These are phyloP conservation scores for Sarocladium kiliense DNA, from an alignment of 2,329 filamentous ascomycete species.

Conservation along the genomic window DNA sequence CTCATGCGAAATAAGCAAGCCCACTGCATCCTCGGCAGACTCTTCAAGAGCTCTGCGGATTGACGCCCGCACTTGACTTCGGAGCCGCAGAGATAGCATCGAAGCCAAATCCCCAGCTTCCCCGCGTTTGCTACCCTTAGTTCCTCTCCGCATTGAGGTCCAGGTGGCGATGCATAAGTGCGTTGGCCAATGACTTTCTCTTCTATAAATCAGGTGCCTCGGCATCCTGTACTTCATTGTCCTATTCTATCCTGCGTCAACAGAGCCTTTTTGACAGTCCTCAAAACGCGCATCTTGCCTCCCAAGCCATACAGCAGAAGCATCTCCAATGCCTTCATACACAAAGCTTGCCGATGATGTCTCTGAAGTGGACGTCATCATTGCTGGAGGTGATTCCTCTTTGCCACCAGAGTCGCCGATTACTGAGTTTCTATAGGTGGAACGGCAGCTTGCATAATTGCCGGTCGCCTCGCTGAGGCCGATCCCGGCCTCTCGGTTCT, in stretches of 20 bases:
- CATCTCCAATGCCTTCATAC: slow-evolving; percentile 22
- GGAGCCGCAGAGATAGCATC: background rate
- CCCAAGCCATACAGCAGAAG: no score
- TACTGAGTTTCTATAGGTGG: slow-evolving; percentile 28
- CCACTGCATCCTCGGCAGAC: no score
- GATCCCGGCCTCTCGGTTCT: slow-evolving; percentile 43
- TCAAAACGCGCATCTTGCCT: background rate
- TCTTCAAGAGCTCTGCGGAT: background rate
- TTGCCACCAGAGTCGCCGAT: background rate
- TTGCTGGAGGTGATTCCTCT: slow-evolving; percentile 36
- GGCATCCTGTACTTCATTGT: no score
- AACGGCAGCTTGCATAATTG: slow-evolving; percentile 41
- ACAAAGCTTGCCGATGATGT: slow-evolving; percentile 24
- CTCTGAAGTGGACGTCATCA: slow-evolving; percentile 44
- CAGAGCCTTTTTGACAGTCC: background rate
- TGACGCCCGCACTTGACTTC: background rate
- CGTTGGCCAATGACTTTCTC: no score
- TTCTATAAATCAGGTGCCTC: no score
- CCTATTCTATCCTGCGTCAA: no score
- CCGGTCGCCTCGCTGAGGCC: slow-evolving; percentile 42
- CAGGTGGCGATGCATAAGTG: background rate
- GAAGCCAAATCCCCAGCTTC: background rate
- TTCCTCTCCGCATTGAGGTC: background rate
- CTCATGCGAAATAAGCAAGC: no score
- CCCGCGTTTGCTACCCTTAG: background rate